Conservation (phyloP, 2,329 filamentous ascomycete species). For the Cephalotrichum gorgonifer region DNA sequence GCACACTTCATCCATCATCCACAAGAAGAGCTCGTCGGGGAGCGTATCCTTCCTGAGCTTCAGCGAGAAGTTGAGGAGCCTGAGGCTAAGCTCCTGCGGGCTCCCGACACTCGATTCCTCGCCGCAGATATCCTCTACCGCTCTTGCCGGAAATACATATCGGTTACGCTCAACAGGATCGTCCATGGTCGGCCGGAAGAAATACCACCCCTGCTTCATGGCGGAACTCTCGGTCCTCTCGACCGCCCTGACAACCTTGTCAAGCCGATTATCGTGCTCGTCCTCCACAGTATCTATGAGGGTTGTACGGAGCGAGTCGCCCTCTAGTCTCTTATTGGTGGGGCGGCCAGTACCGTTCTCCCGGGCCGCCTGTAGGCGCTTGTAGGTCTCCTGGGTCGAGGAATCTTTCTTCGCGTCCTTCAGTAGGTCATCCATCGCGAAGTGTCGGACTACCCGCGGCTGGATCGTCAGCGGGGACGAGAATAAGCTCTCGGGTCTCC, state of each 20-base stretch:
- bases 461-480: constrained; percentile 3
- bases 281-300: constrained; percentile 6
- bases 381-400: constrained; percentile 45
- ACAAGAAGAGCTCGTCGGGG: constrained; percentile 55
- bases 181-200: constrained; percentile 25
- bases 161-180: background rate
- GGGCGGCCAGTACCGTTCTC: background rate
- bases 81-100: background rate
- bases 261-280: constrained; percentile 6
- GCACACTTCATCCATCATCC: constrained; percentile 53
- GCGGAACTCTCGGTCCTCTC: constrained; percentile 33
- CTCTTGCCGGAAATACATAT: background rate
- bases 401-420: constrained; percentile 49
- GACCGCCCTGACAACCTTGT: constrained; percentile 30
- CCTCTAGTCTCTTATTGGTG: background rate
- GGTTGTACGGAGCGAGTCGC: constrained; percentile 2
- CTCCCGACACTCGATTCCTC: background rate
- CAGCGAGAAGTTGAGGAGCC: background rate
- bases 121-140: background rate
- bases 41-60: constrained; percentile 18
- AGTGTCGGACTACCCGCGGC: constrained; percentile 16
- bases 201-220: constrained; percentile 32
- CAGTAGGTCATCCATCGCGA: constrained; percentile 52
- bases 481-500: background rate
- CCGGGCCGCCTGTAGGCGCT: constrained; percentile 8